These are phyloP conservation scores for Xylaria hypoxylon DNA, from an alignment of 2,329 filamentous ascomycete genomes.

Conservation along the genomic window DNA sequence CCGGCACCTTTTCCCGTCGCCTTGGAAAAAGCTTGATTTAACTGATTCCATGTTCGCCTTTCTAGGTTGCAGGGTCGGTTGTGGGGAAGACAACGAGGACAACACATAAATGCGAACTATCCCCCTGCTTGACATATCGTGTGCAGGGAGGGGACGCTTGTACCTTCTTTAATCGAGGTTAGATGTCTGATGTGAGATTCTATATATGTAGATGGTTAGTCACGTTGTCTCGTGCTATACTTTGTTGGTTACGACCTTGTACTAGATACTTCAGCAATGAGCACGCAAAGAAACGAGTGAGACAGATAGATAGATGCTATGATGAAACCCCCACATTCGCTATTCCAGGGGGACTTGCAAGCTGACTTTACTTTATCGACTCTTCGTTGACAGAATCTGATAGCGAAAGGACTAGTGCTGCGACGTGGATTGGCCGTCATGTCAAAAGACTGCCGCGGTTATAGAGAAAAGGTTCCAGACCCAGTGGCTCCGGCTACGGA, in stretches of 20 bases:
- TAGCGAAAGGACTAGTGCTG: background rate
- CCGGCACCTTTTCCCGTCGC: slow-evolving; percentile 34
- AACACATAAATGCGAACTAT: slow-evolving; percentile 19
- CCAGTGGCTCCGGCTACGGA: background rate
- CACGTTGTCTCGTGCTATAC: slow-evolving; percentile 3
- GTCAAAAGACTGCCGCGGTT: no score
- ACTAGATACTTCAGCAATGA: slow-evolving; percentile 28
- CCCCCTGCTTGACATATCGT: slow-evolving; percentile 23
- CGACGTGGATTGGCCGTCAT: background rate
- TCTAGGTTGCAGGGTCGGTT: slow-evolving; percentile 14
- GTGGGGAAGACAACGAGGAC: slow-evolving; percentile 1
- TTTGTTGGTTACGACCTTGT: slow-evolving; percentile 28
- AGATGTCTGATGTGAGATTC: slow-evolving; percentile 34
- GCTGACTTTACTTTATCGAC: slow-evolving; percentile 3
- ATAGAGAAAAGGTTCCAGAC: background rate
- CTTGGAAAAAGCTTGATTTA: slow-evolving; percentile 39
- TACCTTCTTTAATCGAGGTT: slow-evolving; percentile 34
- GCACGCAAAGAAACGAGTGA: background rate
- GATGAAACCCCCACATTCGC: slow-evolving; percentile 28
- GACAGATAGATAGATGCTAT: background rate
- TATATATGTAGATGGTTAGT: slow-evolving; percentile 4
- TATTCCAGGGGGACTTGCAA: slow-evolving; percentile 10
- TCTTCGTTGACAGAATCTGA: background rate
- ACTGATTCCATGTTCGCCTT: slow-evolving; percentile 30
- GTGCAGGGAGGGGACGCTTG: slow-evolving; percentile 30